Evolutionary conservation across 805 yeast species (phyloP), one percentile per base, ranked within the genome.

Genomic region (Wickerhamomyces queroliae): DNA sequence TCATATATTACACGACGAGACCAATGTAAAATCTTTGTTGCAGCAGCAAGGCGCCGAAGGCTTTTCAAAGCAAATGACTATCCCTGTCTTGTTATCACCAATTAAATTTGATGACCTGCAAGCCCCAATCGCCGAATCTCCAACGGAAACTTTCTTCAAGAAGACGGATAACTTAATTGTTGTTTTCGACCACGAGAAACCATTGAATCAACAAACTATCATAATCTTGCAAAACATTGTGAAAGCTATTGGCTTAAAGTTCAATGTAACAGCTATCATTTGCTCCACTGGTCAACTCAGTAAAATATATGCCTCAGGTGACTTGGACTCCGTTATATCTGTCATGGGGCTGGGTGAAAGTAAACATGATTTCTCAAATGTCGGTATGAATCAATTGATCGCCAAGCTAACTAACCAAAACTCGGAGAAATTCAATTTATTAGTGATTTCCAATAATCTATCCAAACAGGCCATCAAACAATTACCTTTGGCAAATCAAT

Each of bases 71-170:
- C 47, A 52, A 22, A 17, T 48, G 18, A 44, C 47, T 1, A 29
- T 53, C 2, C 53, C 57, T 7, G 52, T 53, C 5, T 27, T 45
- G 29, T 32, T 55, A 9, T 52, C 58, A 4, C 58, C 59, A 7
- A 24, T 50, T 21, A 38, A 39, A 10, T 9, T 47, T 17, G 37
- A 45, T 21, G 40, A 45, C 18, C 11, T n/a, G 10, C 15, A 15
- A 2, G 36, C 43, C 19, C 46, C 53, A 30, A 28, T 34, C 2
- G 30, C 36, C 7, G 42, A 36, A 33, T 6, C 35, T 17, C 20
- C 12, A 21, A n/a, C 33, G n/a, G 29, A 23, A 21, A 20, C 36
- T 9, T 32, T 21, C 18, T 48, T 48, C 30, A 11, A 18, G n/a
- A 48, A 43, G 13, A 47, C 47, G 5, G 34, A 41, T 12, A 40